These are phyloP conservation scores for Termitomyces sp. DNA, from an alignment of 768 basidiomycete species.

Conservation along the genomic window DNA sequence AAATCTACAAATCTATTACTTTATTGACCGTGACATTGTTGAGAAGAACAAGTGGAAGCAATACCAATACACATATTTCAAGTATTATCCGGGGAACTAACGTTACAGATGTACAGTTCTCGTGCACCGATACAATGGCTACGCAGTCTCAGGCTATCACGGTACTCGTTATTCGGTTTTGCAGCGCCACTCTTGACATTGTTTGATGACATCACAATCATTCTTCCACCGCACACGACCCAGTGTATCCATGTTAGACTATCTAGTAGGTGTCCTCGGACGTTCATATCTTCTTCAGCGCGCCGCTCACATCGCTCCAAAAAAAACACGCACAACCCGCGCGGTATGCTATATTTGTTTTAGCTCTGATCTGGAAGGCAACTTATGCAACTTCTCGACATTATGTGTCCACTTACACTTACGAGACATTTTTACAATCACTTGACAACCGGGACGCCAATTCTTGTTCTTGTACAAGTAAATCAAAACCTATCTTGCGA, in stretches of 20 bases:
- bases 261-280: neutral
- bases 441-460: neutral
- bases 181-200: constrained; percentile 1
- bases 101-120: neutral
- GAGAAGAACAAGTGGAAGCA: neutral
- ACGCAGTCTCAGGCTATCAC: neutral
- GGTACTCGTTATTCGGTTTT: neutral
- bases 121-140: neutral
- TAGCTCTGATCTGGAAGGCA: neutral
- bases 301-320: constrained; percentile 1
- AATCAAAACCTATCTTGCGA: neutral
- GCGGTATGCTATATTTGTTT: neutral
- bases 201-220: neutral
- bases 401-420: constrained; percentile 7
- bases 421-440: neutral
- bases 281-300: neutral
- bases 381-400: constrained; percentile 10
- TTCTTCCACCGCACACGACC: too few relatives aligned
- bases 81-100: neutral
- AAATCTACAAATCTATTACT: neutral
- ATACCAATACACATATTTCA: neutral
- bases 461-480: neutral
- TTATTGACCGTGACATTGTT: neutral
- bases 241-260: neutral
- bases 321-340: neutral